Evolutionary conservation across 2,329 filamentous ascomycete genomes (phyloP), one percentile per base, ranked within the genome.

Genomic region (Fusarium papillatum): DNA sequence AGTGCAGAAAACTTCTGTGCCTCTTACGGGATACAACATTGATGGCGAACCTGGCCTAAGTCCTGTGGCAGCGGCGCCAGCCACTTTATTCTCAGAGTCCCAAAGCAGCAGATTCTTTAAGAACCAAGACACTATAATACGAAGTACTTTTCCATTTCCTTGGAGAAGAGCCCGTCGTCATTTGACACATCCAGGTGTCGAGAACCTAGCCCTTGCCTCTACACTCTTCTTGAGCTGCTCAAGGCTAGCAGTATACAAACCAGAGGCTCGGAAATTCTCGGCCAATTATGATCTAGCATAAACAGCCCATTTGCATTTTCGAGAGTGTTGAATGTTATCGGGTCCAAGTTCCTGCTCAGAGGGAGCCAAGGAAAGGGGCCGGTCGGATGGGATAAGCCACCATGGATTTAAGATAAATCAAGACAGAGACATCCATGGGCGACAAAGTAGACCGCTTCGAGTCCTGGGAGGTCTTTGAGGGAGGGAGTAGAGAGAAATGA

Each of bases 261-360:
- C 8, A 7, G 46, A 29, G 34, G 11, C 1, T 7, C 13, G 0
- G 11, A 1, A 36, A 36, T 36, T 36, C 34, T 36, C 6, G 0
- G 0, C 6, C 34, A 36, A 1, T 4, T 36, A 2, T 9, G 0
- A 5, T 46, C n/a, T 16, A 46, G 43, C 2, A 24, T 3, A 46
- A 46, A 13, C n/a, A 24, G 7, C 7, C 7, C 13, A 46, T 2
- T 46, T 24, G 13, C 43, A 6, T 46, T 13, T 24, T 46, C n/a
- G 7, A 46, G 43, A 16, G 43, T 24, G 22, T 50, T 29, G 16
- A 29, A 50, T 50, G 2, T 1, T 50, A 9, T 17, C 17, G 1
- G 24, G 16, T 50, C 46, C 22, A 16, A 50, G 24, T 29, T 1
- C 10, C 48, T 13, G 24, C 3, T 10, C 9, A 19, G 48, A 11